Evolutionary conservation across 106 monocot species (phyloP).

Genomic region (Dioscorea alata): DNA sequence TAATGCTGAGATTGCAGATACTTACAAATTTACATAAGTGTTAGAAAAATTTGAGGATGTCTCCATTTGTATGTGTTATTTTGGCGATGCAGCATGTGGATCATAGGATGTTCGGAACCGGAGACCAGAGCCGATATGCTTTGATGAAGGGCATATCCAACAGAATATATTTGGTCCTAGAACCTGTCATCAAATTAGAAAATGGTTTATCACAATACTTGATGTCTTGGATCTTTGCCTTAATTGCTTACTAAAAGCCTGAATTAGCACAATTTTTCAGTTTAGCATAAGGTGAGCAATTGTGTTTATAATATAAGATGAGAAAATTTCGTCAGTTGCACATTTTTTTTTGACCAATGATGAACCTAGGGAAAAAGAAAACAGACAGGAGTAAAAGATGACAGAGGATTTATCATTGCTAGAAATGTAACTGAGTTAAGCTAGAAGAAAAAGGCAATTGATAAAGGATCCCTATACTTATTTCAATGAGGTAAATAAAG

Average conservation of each 20-base stretch:
- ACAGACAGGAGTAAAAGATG: not conserved
- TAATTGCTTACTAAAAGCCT: too few relatives aligned
- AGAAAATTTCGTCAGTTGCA: not conserved
- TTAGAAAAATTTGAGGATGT: too few relatives aligned
- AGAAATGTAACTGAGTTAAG: too few relatives aligned
- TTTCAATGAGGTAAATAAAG: not conserved
- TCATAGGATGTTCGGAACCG: slow-evolving; percentile 32
- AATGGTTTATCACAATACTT: not conserved
- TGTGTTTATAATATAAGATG: not conserved
- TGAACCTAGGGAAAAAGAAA: not conserved
- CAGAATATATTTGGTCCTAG: slow-evolving; percentile 44
- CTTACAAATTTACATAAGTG: not conserved
- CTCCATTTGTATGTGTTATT: not conserved
- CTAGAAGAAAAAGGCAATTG: too few relatives aligned
- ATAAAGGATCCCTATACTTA: too few relatives aligned
- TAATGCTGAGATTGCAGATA: too few relatives aligned
- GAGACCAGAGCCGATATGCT: slow-evolving; percentile 33
- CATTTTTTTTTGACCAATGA: not conserved
- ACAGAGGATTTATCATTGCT: too few relatives aligned
- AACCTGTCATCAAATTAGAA: slow-evolving; percentile 19
- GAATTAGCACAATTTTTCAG: not conserved
- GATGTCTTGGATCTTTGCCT: too few relatives aligned
- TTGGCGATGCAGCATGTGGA: slow-evolving; percentile 2
- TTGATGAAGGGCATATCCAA: slow-evolving; percentile 40
- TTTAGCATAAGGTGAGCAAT: not conserved